Evolutionary conservation across 768 basidiomycete species (phyloP).

Genomic region (Phaffia tasmanica): DNA sequence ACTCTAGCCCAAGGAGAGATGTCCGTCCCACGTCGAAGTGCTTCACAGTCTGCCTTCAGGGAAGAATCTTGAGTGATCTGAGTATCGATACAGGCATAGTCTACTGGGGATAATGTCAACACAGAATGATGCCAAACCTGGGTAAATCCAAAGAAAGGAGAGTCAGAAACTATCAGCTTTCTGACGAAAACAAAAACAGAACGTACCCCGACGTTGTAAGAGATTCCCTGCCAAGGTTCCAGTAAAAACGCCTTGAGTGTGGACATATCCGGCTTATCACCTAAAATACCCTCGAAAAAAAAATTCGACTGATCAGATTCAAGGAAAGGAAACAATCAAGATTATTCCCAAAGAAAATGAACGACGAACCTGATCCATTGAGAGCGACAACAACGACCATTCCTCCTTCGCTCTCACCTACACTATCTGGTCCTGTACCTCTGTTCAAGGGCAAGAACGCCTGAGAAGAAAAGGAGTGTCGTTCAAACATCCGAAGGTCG

Average conservation of each 20-base stretch:
- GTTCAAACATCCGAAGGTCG: conserved; percentile 12
- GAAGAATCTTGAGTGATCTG: conserved; percentile 16
- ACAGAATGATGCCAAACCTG: conserved; percentile 20
- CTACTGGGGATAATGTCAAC: conserved; percentile 2
- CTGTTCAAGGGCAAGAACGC: conserved; percentile 9
- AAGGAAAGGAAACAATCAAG: neutral
- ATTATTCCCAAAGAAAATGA: too few species aligned
- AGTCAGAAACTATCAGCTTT: too few species aligned
- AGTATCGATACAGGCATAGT: conserved; percentile 14
- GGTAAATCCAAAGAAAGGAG: neutral
- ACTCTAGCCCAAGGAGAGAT: too few species aligned
- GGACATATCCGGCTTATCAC: conserved; percentile 14
- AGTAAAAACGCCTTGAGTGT: conserved; percentile 11
- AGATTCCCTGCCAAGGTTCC: conserved; percentile 1
- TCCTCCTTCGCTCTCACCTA: conserved; percentile 5
- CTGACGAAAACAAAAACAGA: neutral
- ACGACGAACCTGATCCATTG: conserved; percentile 11
- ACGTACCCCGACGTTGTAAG: conserved; percentile 11
- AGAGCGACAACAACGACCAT: conserved; percentile 14
- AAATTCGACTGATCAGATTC: neutral
- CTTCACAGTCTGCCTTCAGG: conserved; percentile 19
- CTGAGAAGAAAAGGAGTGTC: conserved; percentile 11
- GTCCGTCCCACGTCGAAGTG: neutral
- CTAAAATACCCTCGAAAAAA: neutral
- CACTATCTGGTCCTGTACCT: conserved; percentile 4